Evolutionary conservation across 768 basidiomycete genomes (phyloP).

Genomic region (Mycena rosella): DNA sequence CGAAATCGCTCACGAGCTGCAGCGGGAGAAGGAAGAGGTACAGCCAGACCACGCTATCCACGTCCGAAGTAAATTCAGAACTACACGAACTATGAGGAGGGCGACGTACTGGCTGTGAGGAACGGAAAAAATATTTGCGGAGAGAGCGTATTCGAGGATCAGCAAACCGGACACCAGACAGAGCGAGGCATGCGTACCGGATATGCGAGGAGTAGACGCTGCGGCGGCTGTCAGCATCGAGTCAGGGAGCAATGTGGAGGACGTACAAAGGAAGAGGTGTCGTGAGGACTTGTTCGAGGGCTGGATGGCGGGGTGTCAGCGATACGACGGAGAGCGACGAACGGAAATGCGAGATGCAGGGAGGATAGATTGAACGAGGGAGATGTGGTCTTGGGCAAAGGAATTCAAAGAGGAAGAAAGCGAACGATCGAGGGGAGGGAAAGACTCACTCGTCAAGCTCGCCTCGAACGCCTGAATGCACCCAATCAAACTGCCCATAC

Average conservation of each 20-base stretch:
- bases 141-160: background rate
- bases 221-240: slow-evolving; percentile 8
- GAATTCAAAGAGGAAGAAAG: background rate
- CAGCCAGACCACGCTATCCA: slow-evolving; percentile 70
- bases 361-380: no score
- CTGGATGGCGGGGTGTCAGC: no score
- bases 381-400: no score
- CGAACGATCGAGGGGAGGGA: background rate
- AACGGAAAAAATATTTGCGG: no score
- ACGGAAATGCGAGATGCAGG: no score
- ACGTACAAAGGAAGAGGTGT: slow-evolving; percentile 76
- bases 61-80: background rate
- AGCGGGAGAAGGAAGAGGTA: slow-evolving; percentile 85
- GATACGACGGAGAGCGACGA: no score
- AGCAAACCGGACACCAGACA: background rate
- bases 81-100: background rate
- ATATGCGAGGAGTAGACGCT: slow-evolving; percentile 78
- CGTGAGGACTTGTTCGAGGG: slow-evolving; percentile 70
- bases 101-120: slow-evolving; percentile 47
- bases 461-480: slow-evolving; percentile 65
- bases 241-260: background rate
- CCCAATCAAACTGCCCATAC: slow-evolving; percentile 54
- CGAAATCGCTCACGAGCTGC: slow-evolving; percentile 73
- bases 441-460: slow-evolving; percentile 58
- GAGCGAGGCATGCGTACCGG: slow-evolving; percentile 47